phyloP scores from a whole-genome alignment of 169 alveolate genomes.

The Eimeria sp. region DNA sequence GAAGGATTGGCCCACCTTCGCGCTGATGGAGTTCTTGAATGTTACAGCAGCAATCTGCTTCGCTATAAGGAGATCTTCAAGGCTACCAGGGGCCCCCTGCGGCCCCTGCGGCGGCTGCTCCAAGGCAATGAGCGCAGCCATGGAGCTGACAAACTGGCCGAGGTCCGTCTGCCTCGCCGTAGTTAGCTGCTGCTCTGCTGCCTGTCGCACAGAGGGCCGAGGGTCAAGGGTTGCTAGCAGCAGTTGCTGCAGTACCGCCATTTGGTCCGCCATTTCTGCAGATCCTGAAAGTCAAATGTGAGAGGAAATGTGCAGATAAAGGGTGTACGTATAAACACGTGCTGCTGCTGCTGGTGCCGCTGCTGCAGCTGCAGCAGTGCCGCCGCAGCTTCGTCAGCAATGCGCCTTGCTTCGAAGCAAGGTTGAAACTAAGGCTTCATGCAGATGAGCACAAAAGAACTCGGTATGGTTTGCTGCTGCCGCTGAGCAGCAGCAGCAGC shows the following conservation, averaged over 20 bases:
- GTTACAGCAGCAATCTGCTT: conserved; percentile 84
- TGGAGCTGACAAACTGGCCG: conserved; percentile 74
- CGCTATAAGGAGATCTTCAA: conserved; percentile 73
- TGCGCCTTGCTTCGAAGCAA: conserved; percentile 12
- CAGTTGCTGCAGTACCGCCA: conserved; percentile 83
- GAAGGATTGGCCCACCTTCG: conserved; percentile 60
- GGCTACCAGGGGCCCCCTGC: conserved; percentile 72
- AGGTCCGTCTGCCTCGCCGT: conserved; percentile 76
- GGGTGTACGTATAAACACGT: background rate
- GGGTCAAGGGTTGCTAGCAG: conserved; percentile 83
- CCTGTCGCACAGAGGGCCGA: conserved; percentile 75
- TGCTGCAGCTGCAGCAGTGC: conserved; percentile 80
- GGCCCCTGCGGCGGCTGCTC: conserved; percentile 67
- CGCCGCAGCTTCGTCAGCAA: conserved; percentile 68
- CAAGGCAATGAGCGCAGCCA: conserved; percentile 77
- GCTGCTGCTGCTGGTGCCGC: conserved; percentile 67
- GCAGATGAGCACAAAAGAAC: conserved; percentile 58
- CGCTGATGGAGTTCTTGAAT: conserved; percentile 85
- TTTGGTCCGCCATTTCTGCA: conserved; percentile 65
- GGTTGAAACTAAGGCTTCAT: conserved; percentile 43
- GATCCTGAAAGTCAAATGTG: conserved; percentile 2
- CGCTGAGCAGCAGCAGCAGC: conserved; percentile 74
- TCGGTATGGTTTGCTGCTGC: conserved; percentile 44
- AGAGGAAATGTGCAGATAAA: background rate
- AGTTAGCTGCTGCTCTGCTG: conserved; percentile 80